Evolutionary conservation across 331 rosid species (phyloP), one percentile per base, ranked within the genome.

Genomic region (Dryas integrifolia): DNA sequence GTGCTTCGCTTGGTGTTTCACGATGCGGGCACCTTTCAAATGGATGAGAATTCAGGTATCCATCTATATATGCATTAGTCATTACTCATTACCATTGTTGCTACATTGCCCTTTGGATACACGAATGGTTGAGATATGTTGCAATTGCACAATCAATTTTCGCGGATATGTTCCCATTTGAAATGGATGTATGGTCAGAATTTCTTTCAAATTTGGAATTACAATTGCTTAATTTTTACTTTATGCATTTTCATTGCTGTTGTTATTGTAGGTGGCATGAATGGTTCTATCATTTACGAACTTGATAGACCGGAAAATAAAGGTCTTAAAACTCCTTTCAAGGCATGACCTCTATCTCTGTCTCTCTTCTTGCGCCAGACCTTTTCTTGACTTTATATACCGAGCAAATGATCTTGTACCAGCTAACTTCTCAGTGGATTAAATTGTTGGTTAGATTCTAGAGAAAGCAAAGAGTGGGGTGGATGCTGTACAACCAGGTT

Each of bases 1-100:
- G 84, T 91, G 70, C 98, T 95, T 76, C 97, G 97, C 43, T 45
- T 91, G 82, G 98, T 91, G 65, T 95, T 95, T 77, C 98, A 91
- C 26, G 97, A 91, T 73, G 96, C 98, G 0, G 98, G 97, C 71
- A 89, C 98, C 63, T 94, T 86, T 83, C 93, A 88, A 45, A 70
- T 76, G 43, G 78, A 78, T 78, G 90, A 86, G 35, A 80, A 79
- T 74, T 83, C 96, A 74, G 96, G 96, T 91, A 50, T n/a, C 10
- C 2, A 41, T n/a, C 15, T 62, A 5, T 41, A 7, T 8, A 41
- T 40, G 67, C 35, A 40, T 8, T 1, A 15, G 12, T 15, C 21
- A 15, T 62, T 58, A 3, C 9, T 9, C 40, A n/a, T 39, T 7
- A 40, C 26, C 13, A 61, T 61, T 40, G 40, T 9, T 41, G 12